Evolutionary conservation across 2,329 filamentous ascomycete species (phyloP), one percentile per base, ranked within the genome.

Genomic region (Xylariaceae sp.): DNA sequence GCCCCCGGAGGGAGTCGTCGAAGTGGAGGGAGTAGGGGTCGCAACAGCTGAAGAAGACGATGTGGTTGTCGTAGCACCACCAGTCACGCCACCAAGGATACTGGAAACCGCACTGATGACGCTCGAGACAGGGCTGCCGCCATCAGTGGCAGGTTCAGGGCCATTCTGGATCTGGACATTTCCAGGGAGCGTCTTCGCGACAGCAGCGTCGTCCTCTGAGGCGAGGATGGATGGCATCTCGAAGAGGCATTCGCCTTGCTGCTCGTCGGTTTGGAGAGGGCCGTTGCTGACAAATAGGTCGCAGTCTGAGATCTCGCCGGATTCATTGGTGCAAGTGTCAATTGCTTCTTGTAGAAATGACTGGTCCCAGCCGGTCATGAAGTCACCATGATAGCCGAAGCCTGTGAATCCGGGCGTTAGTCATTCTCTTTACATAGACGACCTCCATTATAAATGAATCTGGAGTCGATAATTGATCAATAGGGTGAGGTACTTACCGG

Each of bases 311-410:
- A 95, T 80, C 34, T 72, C 59, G 25, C 91, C 91, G 8, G 80
- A 82, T 0, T 59, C 61, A 65, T 82, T 86, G 41, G 84, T 92
- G 76, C 91, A 95, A 6, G 73, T 77, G 37, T 90, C 65, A 50
- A 91, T 73, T n/a, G 88, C 88, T 5, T 75, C 41, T 64, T 90
- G 81, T 27, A 93, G 75, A 65, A 88, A 82, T 3, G 72, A 69
- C 7, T 69, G 60, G 2, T 90, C 77, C 88, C 88, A 94, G 22
- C 86, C 88, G 61, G 77, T 83, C 58, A 90, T 82, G 67, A 92
- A 91, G 61, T 94, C 88, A 39, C 76, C 88, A 61, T 93, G 80
- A 63, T 88, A 88, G 27, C 86, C 85, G 55, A 75, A 86, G 38
- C 88, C 84, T 84, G 39, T 55, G 53, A 55, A 55, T 49, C 42